These are phyloP conservation scores for Ascomycota sp. DNA, from an alignment of 2,329 filamentous ascomycete genomes.

Conservation along the genomic window DNA sequence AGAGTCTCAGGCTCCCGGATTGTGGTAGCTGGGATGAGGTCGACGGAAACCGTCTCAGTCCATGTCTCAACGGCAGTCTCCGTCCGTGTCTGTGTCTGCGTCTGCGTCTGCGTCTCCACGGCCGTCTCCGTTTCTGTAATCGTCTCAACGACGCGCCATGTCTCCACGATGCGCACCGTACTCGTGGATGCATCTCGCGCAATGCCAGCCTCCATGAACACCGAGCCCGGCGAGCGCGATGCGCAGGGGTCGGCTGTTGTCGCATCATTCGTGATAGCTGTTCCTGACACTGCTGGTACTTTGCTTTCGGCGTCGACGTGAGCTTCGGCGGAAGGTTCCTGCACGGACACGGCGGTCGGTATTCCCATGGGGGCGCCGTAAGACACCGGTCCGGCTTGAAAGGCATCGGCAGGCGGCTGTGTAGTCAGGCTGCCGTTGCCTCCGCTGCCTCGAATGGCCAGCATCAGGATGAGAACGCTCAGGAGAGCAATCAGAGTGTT, in stretches of 20 bases:
- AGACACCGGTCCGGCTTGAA: background rate
- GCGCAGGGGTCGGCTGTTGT: conserved; percentile 6
- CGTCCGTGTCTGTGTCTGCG: conserved; percentile 1
- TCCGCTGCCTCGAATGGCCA: conserved; percentile 18
- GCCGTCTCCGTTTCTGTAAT: conserved; percentile 9
- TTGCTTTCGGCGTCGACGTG: background rate
- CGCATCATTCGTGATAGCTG: background rate
- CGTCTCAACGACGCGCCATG: conserved; percentile 9
- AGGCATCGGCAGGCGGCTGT: too few species aligned
- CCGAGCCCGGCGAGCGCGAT: conserved; percentile 3
- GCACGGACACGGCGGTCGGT: background rate
- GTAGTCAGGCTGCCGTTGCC: too few species aligned
- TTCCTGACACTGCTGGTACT: background rate
- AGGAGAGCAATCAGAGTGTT: conserved; percentile 35
- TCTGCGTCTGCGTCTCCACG: conserved; percentile 8
- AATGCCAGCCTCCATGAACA: background rate
- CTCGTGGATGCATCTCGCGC: background rate
- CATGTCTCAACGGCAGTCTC: background rate
- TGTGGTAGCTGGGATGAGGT: background rate
- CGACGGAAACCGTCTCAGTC: background rate
- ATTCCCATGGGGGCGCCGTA: too few species aligned
- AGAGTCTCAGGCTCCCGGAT: background rate
- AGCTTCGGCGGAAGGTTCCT: background rate
- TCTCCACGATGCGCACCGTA: conserved; percentile 3
- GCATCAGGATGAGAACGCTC: conserved; percentile 27